Percentiles rank a stretch among this genome's conserved stretches.
These are phyloP conservation scores for Deuterostichococcus epilithicus DNA, from an alignment of 139 green algal genomes.

Conservation along the genomic window DNA sequence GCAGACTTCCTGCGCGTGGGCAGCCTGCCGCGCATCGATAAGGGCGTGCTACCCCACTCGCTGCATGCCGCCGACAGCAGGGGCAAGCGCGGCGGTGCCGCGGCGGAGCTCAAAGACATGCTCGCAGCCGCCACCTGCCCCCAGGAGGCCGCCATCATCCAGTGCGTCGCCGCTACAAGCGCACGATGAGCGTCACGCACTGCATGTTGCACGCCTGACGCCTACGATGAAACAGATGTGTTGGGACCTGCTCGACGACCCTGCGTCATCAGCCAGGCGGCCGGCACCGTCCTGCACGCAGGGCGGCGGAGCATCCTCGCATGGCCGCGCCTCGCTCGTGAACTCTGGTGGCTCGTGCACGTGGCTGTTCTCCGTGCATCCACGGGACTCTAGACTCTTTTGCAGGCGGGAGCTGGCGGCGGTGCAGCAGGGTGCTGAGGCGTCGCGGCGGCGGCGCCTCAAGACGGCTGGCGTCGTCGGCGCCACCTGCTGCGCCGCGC, in stretches of 20 bases:
- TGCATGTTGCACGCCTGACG: too few relatives aligned
- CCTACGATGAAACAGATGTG: too few relatives aligned
- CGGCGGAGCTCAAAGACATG: conserved; percentile 58
- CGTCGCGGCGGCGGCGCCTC: conserved; percentile 46
- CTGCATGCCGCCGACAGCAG: conserved; percentile 52
- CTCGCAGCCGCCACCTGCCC: conserved; percentile 23
- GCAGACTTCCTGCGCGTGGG: conserved; percentile 75
- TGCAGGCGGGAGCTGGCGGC: conserved; percentile 29
- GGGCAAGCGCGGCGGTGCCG: conserved; percentile 20
- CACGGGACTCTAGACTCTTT: not conserved
- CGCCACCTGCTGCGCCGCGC: conserved; percentile 63
- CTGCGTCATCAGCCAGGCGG: too few relatives aligned
- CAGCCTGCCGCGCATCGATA: conserved; percentile 60
- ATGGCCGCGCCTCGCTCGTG: too few relatives aligned
- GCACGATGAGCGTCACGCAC: too few relatives aligned
- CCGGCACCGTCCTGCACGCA: too few relatives aligned
- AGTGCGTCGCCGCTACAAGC: too few relatives aligned
- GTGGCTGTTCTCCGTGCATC: not conserved
- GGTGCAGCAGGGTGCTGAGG: conserved; percentile 53
- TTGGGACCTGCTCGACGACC: too few relatives aligned
- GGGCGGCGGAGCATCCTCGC: too few relatives aligned
- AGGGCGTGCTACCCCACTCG: conserved; percentile 57
- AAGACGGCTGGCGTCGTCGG: conserved; percentile 66
- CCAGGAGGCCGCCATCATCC: conserved; percentile 15
- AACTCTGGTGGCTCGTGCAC: not conserved